Base-by-base conservation (phyloP, 345 rosid genomes). In the Diplotaxis tenuifolia region DNA sequence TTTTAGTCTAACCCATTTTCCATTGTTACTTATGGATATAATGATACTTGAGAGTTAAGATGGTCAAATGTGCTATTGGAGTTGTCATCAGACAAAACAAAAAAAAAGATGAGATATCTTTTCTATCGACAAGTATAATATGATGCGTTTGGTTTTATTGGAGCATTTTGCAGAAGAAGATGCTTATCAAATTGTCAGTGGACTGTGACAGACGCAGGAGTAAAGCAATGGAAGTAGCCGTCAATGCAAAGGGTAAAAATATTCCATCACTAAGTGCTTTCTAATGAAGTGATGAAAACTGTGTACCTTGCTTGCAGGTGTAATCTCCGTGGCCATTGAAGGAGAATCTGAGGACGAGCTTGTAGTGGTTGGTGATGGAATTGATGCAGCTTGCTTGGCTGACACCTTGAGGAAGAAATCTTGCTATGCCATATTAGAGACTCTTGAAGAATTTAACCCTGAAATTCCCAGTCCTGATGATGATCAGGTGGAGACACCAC, bases 321-420 rank as follows among this genome's bases (percentile, higher is more conserved):
- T 79, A 38, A 70, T 45, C 12, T 79, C 83, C 1, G 81, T 83
- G 74, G 82, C 78, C 5, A 54, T 85, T 5, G 78, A 81, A 72
- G 86, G 88, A 5, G 72, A 66, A 1, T 67, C 40, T 25, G 60
- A 64, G 53, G 80, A 82, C 9, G 74, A 78, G 36, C 71, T 85
- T 68, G 68, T 75, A 32, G 79, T 85, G 52, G n/a, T 72, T 0
- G 85, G 88, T 19, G 75, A 79, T 0, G 79, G 71, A 7, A 65
- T 83, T 4, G 86, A 85, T 65, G 83, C 81, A 32, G 81, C 76
- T 9, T 28, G 29, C 54, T 75, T 84, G 81, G 77, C 83, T 2
- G 23, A n/a, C 0, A 3, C 58, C 5, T 78, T 82, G 67, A 78
- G 83, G 60, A 84, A 76, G 78, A 82, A 80, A 67, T 65, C 67